Evolutionary conservation across 345 rosid genomes (phyloP).

Genomic region (Gossypium mustelinum): DNA sequence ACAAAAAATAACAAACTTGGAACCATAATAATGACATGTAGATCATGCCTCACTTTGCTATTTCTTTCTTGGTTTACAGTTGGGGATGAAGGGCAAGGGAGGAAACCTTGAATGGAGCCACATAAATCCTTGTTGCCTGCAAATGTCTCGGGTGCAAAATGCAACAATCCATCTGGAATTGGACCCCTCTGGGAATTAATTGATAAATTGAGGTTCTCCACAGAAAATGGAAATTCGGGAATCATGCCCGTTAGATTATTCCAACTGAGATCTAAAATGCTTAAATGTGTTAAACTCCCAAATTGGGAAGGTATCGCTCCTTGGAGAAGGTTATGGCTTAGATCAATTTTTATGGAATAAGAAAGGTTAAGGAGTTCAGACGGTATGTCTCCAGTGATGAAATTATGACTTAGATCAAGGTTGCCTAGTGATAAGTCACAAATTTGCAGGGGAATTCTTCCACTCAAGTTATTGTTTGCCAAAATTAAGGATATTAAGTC

Average conservation of each 20-base stretch:
- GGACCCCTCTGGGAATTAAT: neutral
- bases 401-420: neutral
- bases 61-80: too few species aligned
- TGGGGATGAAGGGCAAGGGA: too few species aligned
- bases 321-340: neutral
- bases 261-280: neutral
- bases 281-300: neutral
- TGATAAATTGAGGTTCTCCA: neutral
- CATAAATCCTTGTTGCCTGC: neutral
- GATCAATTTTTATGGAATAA: neutral
- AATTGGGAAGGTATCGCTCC: neutral
- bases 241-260: neutral
- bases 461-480: neutral
- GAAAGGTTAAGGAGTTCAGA: neutral
- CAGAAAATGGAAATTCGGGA: neutral
- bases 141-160: neutral
- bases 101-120: too few species aligned
- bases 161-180: neutral
- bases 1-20: too few species aligned
- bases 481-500: accelerated
- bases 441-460: neutral
- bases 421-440: neutral
- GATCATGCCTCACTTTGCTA: too few species aligned
- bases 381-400: neutral
- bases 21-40: too few species aligned